Evolutionary conservation across 805 yeast species (phyloP).

Genomic region (Brettanomyces bruxellensis): DNA sequence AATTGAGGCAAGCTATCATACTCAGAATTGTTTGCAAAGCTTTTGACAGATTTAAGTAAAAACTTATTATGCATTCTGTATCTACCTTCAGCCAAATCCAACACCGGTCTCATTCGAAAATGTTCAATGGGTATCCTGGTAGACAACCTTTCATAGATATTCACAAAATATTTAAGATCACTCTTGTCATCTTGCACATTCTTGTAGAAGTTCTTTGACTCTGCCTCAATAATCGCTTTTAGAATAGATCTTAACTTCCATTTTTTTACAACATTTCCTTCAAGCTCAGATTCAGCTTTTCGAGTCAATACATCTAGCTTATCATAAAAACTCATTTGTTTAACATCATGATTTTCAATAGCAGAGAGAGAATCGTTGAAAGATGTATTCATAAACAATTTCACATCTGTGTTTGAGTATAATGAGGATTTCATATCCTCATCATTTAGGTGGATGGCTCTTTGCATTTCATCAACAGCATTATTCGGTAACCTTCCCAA

Average conservation of each 20-base stretch:
- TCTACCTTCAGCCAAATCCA: constrained; percentile 64
- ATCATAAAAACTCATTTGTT: too few relatives aligned
- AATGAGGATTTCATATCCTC: constrained; percentile 10
- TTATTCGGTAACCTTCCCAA: neutral
- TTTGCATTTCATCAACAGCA: constrained; percentile 2
- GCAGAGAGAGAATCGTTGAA: constrained; percentile 3
- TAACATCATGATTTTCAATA: too few relatives aligned
- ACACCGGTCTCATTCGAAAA: constrained; percentile 28
- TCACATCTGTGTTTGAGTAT: constrained; percentile 5
- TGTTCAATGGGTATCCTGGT: constrained; percentile 21
- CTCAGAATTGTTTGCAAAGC: neutral
- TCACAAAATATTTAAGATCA: constrained; percentile 38
- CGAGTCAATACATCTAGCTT: too few relatives aligned
- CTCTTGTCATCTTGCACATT: constrained; percentile 60
- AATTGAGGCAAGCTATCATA: neutral
- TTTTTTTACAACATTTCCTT: neutral
- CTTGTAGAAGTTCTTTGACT: constrained; percentile 40
- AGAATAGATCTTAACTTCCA: constrained; percentile 1
- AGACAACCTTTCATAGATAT: constrained; percentile 39
- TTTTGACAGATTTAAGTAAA: constrained; percentile 14
- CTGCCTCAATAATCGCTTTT: constrained; percentile 33
- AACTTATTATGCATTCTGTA: constrained; percentile 60
- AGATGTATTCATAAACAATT: constrained; percentile 3
- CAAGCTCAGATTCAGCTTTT: too few relatives aligned
- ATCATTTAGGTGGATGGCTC: constrained; percentile 10